Base-by-base conservation (phyloP, 495 filamentous ascomycete genomes). In the Penicillium coffeae region DNA sequence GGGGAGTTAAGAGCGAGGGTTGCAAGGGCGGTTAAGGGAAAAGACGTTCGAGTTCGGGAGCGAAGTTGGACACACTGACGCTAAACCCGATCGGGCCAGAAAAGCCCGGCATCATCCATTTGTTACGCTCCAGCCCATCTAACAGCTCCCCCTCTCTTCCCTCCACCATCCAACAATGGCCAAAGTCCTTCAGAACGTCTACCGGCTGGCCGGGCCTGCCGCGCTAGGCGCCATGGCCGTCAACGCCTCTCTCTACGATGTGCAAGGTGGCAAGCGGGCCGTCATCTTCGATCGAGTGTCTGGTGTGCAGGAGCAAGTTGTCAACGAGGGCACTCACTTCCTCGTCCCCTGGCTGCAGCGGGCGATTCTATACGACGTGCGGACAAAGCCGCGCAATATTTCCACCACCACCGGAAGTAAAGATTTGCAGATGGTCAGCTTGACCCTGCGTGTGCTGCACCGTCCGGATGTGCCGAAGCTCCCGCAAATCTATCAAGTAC, bases 401-500 rank as follows among this genome's bases (percentile, higher is more conserved):
- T 85, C 84, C 13, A 99, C 93, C n/a, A 97, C 92, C 12, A 99
- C 93, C 9, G 93, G 93, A 46, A 90, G 86, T 78, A 99, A 99
- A 81, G 93, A 99, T 73, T 68, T 99, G 71, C 93, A 99, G 81
- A 99, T 99, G 93, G 93, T 99, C 65, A 95, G 88, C 79, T 79
- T 99, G 79, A 99, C 93, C 27, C 77, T 99, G 58, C 83, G 93
- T 60, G 93, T 99, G 45, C 72, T 99, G 66, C 93, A 97, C 75
- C 80, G 93, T 51, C 93, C 93, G 21, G 92, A 99, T 30, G 93
- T 99, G 56, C 82, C 85, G 73, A 80, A 82, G 58, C 72, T 99
- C 66, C 93, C 93, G 16, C 94, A 89, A 72, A 99, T 99, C 65
- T 99, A 99, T 77, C 94, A 97, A 84, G 93, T 97, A 69, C 47